These are phyloP conservation scores for Mytilinidion resinicola DNA, from an alignment of 495 filamentous ascomycete species.

Conservation along the genomic window DNA sequence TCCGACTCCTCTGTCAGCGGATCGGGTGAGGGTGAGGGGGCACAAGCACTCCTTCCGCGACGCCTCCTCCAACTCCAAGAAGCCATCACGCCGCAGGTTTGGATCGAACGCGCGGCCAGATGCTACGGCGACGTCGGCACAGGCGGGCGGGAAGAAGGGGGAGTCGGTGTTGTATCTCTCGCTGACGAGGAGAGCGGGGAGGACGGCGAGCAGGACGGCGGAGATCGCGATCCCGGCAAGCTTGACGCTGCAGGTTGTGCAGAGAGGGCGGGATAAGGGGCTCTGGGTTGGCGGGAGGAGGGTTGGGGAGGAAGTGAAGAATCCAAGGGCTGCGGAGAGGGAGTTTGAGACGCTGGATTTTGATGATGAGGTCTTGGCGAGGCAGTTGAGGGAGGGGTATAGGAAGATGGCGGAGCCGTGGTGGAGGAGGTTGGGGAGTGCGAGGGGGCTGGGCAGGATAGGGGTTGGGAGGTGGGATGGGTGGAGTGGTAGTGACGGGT, in stretches of 20 bases:
- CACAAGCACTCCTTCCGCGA: background rate
- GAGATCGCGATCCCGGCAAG: conserved; percentile 2
- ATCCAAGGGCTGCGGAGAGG: background rate
- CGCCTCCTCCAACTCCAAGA: background rate
- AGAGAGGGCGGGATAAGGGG: background rate
- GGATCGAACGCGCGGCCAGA: no score
- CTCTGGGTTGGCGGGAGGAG: background rate
- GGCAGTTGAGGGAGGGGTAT: background rate
- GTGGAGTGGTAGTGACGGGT: background rate
- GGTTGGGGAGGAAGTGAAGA: background rate
- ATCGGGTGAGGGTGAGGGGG: no score
- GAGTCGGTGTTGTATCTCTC: no score
- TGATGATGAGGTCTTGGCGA: conserved; percentile 13
- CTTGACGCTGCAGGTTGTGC: conserved; percentile 2
- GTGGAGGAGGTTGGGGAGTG: conserved; percentile 3
- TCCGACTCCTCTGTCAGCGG: no score
- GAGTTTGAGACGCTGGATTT: conserved; percentile 9
- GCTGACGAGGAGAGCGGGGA: no score
- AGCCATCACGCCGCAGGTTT: background rate
- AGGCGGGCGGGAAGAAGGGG: no score
- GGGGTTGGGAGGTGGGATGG: background rate
- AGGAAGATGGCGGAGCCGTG: conserved; percentile 5
- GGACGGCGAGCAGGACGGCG: no score
- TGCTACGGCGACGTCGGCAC: no score
- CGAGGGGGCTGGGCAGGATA: conserved; percentile 4